These are phyloP conservation scores for Xylariaceae sp. DNA, from an alignment of 2,329 filamentous ascomycete genomes.

Conservation along the genomic window DNA sequence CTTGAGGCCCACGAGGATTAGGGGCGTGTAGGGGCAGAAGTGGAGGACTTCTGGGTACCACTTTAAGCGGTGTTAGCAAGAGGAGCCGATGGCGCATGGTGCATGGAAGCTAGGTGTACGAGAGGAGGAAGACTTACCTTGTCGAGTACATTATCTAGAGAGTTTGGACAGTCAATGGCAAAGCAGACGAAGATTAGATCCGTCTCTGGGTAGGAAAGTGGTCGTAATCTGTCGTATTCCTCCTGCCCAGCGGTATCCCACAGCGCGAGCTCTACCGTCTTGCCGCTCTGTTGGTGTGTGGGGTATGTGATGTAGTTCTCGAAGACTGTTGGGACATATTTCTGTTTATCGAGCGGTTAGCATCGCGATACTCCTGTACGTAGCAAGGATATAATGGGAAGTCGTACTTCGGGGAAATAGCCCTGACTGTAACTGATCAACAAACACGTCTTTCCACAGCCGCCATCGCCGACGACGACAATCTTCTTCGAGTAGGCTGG, in stretches of 20 bases:
- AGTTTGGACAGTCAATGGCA: conserved; percentile 97
- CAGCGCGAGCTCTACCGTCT: conserved; percentile 91
- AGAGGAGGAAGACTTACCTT: conserved; percentile 61
- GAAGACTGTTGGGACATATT: conserved; percentile 99
- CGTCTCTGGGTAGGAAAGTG: conserved; percentile 95
- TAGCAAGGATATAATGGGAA: background rate
- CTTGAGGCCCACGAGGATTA: conserved; percentile 94
- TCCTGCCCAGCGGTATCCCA: conserved; percentile 99
- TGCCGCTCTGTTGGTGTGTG: conserved; percentile 79
- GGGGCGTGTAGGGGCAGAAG: conserved; percentile 95
- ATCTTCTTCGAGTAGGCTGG: conserved; percentile 98
- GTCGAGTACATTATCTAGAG: conserved; percentile 96
- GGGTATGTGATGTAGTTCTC: conserved; percentile 99
- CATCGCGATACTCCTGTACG: background rate
- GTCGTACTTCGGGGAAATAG: conserved; percentile 90
- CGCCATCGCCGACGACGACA: conserved; percentile 95
- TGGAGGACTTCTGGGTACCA: conserved; percentile 99
- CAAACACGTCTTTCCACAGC: conserved; percentile 97
- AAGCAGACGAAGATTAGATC: conserved; percentile 98
- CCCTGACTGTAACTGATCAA: conserved; percentile 98
- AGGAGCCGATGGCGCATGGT: conserved; percentile 1
- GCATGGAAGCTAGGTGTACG: background rate
- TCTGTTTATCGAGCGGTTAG: conserved; percentile 49
- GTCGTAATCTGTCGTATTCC: conserved; percentile 93
- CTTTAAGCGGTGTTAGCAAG: conserved; percentile 42